Percentiles rank a stretch among this genome's conserved stretches.
Conservation (phyloP, 208 protist genomes). For the Vickermania ingenoplastis region DNA sequence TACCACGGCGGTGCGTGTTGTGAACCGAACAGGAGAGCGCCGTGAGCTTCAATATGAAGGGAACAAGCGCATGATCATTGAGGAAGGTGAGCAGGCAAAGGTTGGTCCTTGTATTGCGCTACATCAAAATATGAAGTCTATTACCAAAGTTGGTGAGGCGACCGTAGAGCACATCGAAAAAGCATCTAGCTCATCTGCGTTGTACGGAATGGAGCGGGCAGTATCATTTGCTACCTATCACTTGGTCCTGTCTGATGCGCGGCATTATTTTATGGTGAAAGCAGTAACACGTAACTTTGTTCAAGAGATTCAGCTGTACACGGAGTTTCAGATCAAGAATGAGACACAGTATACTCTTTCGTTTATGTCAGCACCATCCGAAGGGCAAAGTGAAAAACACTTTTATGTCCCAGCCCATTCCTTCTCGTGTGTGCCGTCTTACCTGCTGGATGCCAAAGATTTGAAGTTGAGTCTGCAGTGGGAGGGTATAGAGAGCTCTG, state of each 20-base stretch:
- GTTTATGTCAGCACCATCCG: not conserved
- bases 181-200: not conserved
- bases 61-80: not conserved
- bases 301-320: not conserved
- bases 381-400: not conserved
- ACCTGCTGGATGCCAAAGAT: not conserved
- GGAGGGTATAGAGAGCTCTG: not conserved
- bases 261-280: not conserved
- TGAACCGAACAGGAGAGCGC: not conserved
- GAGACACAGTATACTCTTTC: conserved; percentile 1
- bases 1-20: not conserved
- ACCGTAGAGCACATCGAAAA: not conserved
- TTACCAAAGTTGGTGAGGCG: not conserved
- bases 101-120: not conserved
- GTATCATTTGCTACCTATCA: not conserved
- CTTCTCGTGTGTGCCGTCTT: not conserved
- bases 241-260: not conserved
- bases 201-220: conserved; percentile 1
- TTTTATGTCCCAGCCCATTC: not conserved
- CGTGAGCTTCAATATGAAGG: not conserved
- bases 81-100: not conserved
- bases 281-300: not conserved
- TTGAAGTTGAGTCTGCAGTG: not conserved
- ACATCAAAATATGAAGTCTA: not conserved
- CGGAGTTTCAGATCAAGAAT: not conserved